Conservation (phyloP, 2,329 filamentous ascomycete genomes). For the Fusarium veterinarium region DNA sequence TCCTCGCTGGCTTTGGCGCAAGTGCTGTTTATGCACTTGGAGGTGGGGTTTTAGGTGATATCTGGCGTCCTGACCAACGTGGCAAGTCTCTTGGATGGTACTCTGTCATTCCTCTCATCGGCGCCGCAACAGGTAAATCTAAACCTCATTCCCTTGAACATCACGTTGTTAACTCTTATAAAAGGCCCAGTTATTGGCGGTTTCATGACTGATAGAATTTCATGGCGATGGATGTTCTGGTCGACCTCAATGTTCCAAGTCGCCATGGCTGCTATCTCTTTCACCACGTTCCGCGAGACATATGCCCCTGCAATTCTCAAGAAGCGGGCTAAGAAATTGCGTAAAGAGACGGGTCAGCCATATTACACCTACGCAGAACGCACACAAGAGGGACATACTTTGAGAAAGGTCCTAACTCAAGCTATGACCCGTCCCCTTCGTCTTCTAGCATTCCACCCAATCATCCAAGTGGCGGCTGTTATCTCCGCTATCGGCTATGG, state of each 20-base stretch:
- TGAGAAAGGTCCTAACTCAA: slow-evolving; percentile 38
- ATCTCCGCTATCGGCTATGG: slow-evolving; percentile 71
- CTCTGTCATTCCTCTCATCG: slow-evolving; percentile 54
- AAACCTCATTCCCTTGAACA: rapidly evolving
- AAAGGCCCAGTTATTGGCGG: slow-evolving; percentile 54
- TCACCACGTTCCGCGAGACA: slow-evolving; percentile 53
- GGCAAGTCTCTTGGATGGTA: slow-evolving; percentile 55
- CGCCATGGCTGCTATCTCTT: slow-evolving; percentile 49
- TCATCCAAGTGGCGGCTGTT: slow-evolving; percentile 66
- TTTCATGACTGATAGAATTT: slow-evolving; percentile 50
- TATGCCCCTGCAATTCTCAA: slow-evolving; percentile 52
- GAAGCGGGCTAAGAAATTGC: slow-evolving; percentile 48
- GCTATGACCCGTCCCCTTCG: slow-evolving; percentile 66
- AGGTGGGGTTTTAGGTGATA: slow-evolving; percentile 59
- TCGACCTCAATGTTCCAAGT: slow-evolving; percentile 56
- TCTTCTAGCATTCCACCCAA: slow-evolving; percentile 68
- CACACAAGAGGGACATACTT: slow-evolving; percentile 46
- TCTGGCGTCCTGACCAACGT: slow-evolving; percentile 58
- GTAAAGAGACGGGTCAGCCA: slow-evolving; percentile 45
- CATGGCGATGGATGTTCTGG: slow-evolving; percentile 62
- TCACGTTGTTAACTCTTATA: rapidly evolving
- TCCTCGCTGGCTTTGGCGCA: slow-evolving; percentile 61
- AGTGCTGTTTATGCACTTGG: slow-evolving; percentile 59
- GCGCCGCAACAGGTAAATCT: slow-evolving; percentile 50
- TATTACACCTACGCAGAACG: slow-evolving; percentile 54